These are phyloP conservation scores for Jamesozyma jinghongensis DNA, from an alignment of 805 yeast genomes.

Conservation along the genomic window DNA sequence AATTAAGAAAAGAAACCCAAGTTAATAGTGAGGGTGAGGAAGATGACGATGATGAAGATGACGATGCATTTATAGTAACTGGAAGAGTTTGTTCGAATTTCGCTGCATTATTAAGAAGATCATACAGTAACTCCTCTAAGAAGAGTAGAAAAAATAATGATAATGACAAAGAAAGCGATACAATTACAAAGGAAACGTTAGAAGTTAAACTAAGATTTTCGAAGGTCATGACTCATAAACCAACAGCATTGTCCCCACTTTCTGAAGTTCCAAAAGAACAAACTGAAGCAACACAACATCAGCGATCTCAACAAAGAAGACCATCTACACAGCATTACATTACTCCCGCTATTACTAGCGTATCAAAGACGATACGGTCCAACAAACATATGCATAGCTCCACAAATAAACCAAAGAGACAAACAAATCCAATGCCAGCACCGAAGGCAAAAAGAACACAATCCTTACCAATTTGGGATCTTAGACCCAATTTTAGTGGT, in stretches of 20 bases:
- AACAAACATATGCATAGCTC: not conserved
- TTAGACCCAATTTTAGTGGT: slow-evolving; percentile 7
- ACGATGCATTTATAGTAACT: slow-evolving; percentile 19
- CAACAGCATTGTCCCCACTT: not conserved
- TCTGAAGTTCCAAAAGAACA: not conserved
- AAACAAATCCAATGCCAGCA: slow-evolving; percentile 38
- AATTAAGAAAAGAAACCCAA: slow-evolving; percentile 3
- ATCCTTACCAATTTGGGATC: slow-evolving; percentile 35
- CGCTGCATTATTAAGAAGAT: slow-evolving; percentile 25
- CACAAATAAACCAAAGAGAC: slow-evolving; percentile 16
- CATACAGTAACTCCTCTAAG: slow-evolving; percentile 16
- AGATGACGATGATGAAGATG: slow-evolving; percentile 16
- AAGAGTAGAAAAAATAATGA: slow-evolving; percentile 9
- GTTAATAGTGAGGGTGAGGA: not conserved
- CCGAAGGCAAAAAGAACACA: slow-evolving; percentile 40
- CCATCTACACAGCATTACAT: not conserved
- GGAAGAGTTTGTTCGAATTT: slow-evolving; percentile 32
- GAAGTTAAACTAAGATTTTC: slow-evolving; percentile 29
- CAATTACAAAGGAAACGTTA: slow-evolving; percentile 19
- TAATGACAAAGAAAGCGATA: not conserved
- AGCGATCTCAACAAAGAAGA: not conserved
- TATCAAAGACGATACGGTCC: slow-evolving; percentile 2
- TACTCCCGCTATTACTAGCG: not conserved
- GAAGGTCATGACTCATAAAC: slow-evolving; percentile 13
- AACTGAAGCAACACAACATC: not conserved